These are phyloP conservation scores for Volvox carteri DNA, from an alignment of 163 green algal genomes.

Conservation along the genomic window DNA sequence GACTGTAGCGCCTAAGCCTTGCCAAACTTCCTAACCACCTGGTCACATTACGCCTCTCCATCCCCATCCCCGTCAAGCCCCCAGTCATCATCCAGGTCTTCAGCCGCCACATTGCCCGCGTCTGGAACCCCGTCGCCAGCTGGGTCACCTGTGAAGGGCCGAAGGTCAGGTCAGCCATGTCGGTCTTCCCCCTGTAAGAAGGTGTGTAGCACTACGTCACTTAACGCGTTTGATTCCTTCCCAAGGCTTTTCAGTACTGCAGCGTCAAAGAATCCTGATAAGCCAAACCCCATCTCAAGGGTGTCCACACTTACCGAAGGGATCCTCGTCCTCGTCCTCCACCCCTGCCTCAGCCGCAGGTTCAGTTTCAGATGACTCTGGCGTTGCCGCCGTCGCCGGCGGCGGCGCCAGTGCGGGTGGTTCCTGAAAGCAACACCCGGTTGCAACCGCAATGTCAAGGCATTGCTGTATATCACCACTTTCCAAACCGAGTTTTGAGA, in stretches of 20 bases:
- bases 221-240: no score
- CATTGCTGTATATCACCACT: no score
- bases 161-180: no score
- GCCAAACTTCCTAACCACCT: no score
- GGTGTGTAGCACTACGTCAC: no score
- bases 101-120: conserved; percentile 35
- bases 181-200: no score
- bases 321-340: conserved; percentile 67
- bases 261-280: no score
- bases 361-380: neutral
- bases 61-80: conserved; percentile 67
- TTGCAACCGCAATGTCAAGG: neutral
- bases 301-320: conserved; percentile 35
- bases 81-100: conserved; percentile 71
- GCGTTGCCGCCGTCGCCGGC: neutral
- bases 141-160: conserved; percentile 40
- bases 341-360: conserved; percentile 18
- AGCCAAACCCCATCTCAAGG: no score
- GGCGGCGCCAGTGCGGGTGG: conserved; percentile 6
- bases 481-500: no score
- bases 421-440: neutral
- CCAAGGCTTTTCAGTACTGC: no score
- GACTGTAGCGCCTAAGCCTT: no score
- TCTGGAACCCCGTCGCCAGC: conserved; percentile 48
- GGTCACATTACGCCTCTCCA: conserved; percentile 32